Percentiles rank a stretch among this genome's conserved stretches.
Evolutionary conservation across 345 rosid genomes (phyloP).

Genomic region (Eucalyptus tenuipes): DNA sequence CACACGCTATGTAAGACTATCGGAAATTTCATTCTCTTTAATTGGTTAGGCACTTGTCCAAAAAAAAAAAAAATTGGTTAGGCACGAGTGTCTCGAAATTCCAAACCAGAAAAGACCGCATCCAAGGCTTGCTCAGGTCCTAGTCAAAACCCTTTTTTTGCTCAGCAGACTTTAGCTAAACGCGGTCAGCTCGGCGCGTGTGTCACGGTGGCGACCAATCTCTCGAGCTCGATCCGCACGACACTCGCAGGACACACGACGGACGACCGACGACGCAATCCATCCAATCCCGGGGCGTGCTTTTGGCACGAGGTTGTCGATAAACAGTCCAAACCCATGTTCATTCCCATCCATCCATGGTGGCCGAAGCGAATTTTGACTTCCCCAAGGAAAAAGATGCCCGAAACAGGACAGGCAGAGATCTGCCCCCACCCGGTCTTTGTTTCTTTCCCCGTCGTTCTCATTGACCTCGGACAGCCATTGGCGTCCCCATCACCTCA

Average conservation of each 20-base stretch:
- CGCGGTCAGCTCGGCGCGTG: neutral
- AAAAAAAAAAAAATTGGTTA: no score
- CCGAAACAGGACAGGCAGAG: neutral
- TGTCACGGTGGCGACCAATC: neutral
- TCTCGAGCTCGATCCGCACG: neutral
- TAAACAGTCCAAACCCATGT: neutral
- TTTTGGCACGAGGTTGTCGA: neutral
- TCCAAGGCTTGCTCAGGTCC: neutral
- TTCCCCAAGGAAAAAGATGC: neutral
- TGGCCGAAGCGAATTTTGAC: neutral
- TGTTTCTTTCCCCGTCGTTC: neutral
- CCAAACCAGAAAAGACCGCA: neutral
- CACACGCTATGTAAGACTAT: rapidly evolving
- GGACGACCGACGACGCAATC: neutral
- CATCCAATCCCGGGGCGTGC: neutral
- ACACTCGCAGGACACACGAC: neutral
- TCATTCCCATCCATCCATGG: neutral
- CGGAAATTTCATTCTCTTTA: rapidly evolving
- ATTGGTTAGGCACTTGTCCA: no score
- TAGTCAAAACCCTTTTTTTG: neutral
- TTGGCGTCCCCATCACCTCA: neutral
- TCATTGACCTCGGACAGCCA: neutral
- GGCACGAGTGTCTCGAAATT: neutral
- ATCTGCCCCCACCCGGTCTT: neutral
- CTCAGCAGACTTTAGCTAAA: neutral